Percentiles rank a stretch among this genome's conserved stretches.
phyloP scores from a whole-genome alignment of 352 stramenopile genomes.

The Phytophthora vignae region DNA sequence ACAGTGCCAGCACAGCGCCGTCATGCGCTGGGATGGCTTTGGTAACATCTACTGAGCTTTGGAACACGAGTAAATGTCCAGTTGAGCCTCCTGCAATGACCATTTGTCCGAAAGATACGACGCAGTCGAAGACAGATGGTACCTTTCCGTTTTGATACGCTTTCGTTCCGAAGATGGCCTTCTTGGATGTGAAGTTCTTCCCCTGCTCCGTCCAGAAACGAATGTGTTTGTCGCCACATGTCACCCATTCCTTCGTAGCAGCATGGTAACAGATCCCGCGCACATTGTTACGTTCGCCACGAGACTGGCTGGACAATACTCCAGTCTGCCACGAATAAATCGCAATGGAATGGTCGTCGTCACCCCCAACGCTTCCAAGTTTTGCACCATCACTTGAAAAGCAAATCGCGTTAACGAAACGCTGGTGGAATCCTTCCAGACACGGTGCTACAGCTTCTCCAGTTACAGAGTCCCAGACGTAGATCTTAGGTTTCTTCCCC shows the following conservation, averaged over 20 bases:
- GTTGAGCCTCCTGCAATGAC: slow-evolving; percentile 68
- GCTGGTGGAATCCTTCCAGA: slow-evolving; percentile 84
- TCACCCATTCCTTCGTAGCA: slow-evolving; percentile 67
- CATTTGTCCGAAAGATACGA: slow-evolving; percentile 55
- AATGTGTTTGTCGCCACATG: slow-evolving; percentile 76
- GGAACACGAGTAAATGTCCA: slow-evolving; percentile 83
- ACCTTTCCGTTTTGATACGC: slow-evolving; percentile 63
- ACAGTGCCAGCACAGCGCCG: slow-evolving; percentile 54
- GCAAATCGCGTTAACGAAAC: slow-evolving; percentile 68
- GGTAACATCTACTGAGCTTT: slow-evolving; percentile 56
- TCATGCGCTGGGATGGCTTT: slow-evolving; percentile 65
- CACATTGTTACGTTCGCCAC: slow-evolving; percentile 72
- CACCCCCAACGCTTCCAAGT: slow-evolving; percentile 74
- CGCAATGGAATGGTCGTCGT: slow-evolving; percentile 87
- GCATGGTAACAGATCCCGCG: slow-evolving; percentile 57
- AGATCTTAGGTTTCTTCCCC: slow-evolving; percentile 85
- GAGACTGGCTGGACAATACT: slow-evolving; percentile 53
- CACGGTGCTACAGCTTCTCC: slow-evolving; percentile 45
- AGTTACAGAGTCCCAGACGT: slow-evolving; percentile 68
- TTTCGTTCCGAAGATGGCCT: slow-evolving; percentile 71
- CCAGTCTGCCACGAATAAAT: slow-evolving; percentile 83
- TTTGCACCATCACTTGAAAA: slow-evolving; percentile 81
- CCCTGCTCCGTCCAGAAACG: slow-evolving; percentile 83
- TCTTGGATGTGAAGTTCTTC: slow-evolving; percentile 72
- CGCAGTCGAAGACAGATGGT: slow-evolving; percentile 57